Base-by-base conservation (phyloP, 2,329 filamentous ascomycete species). In the Chaetomium strumarium region DNA sequence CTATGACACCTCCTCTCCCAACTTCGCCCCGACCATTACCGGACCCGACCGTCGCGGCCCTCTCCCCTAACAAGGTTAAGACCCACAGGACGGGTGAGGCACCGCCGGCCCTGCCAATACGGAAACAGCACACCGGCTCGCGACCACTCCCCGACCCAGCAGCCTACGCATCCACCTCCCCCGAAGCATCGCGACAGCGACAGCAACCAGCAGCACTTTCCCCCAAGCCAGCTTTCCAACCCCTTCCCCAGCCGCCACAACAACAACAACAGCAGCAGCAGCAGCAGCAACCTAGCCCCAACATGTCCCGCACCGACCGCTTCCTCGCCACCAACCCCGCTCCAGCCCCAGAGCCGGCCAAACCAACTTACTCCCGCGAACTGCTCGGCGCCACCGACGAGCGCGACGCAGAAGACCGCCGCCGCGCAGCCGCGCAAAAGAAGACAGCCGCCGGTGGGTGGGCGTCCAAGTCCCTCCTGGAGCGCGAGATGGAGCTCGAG, bases 401-500 rank as follows among this genome's bases (percentile, higher is more conserved):
- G 68, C 81, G 77, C 41, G 79, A 83, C 51, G 74, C 71, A 13
- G 82, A 86, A 62, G 81, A 85, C 63, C 47, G 33, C 20, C 47
- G 47, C 39, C 47, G 47, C 37, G 24, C 37, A 37, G 40, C 76
- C 48, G 74, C 78, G 11, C 83, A 86, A 63, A 68, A 71, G 45
- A 76, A 79, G 65, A 85, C 82, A 17, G 83, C 82, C 65, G 79
- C 81, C 1, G 78, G 73, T 29, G 81, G 80, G 0, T 82, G 78
- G 78, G 82, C 82, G 1, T 77, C 77, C 58, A 87, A 85, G 71
- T 86, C 83, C 0, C 75, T 90, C 10, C 77, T 90, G 1, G 87
- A 90, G 69, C 80, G 85, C 29, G 87, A 91, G 68, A 90, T 90
- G 85, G 86, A 91, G 67, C 75, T 85, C 65, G 87, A 91, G 68